Evolutionary conservation across 495 filamentous ascomycete species (phyloP), one percentile per base, ranked within the genome.

Genomic region (Xylaria bambusicola): DNA sequence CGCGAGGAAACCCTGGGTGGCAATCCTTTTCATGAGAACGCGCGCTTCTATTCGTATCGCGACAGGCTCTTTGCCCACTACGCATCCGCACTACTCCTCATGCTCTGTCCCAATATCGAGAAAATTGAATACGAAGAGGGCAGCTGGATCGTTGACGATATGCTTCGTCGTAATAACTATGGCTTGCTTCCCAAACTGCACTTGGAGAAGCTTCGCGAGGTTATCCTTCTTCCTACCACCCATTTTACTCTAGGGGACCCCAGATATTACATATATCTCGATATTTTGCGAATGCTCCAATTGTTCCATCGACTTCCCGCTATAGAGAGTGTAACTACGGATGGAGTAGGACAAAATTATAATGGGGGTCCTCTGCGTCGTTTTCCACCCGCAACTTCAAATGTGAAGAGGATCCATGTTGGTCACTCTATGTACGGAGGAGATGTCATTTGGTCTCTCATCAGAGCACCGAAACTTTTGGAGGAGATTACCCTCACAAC

Each of bases 41-140:
- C 6, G 4, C 3, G 20, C 13, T 47, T 47, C 24, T 29, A 29
- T 23, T 6, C 13, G 3, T 6, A 27, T 1, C 9, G 45, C 10
- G 27, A 47, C 45, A 47, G 13, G 10, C 18, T 26, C 42, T 46
- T 46, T 46, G 8, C 42, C 21, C 42, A 46, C 42, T 15, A 46
- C 21, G 42, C 42, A 4, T 18, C 42, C 9, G 42, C 42, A 21
- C 2, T 46, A 23, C 42, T 46, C 15, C 42, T 46, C 20, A 10
- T 46, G 21, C 42, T 46, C 20, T 46, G 42, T 46, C 42, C 42
- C 15, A 46, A 46, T 46, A 46, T 46, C 21, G 42, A 46, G 21
- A 26, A 13, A 23, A 18, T 46, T 21, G 26, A 46, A 46, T 23
- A 13, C 21, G 42, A 48, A 3, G 24, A 29, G 17, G 23, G 45